Percentiles rank a stretch among this genome's conserved stretches.
Evolutionary conservation across 768 basidiomycete genomes (phyloP).

Genomic region (Lentinula boryana): DNA sequence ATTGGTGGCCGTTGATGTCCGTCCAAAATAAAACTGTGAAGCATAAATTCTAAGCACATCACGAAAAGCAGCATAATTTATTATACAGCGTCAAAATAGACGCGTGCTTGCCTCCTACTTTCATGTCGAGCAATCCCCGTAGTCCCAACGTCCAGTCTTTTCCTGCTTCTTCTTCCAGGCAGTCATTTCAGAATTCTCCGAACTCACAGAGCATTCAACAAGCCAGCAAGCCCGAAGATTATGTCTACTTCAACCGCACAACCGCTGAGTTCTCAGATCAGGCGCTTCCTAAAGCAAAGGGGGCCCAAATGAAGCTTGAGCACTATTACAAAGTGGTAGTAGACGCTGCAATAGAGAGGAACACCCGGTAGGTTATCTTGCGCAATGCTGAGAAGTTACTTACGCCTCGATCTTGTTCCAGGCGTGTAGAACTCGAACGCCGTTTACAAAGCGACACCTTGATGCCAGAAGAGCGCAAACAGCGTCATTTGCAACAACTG

Average conservation of each 20-base stretch:
- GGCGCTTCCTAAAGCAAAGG: slow-evolving; percentile 77
- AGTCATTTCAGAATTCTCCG: slow-evolving; percentile 3
- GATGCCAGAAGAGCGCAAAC: slow-evolving; percentile 81
- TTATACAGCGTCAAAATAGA: neutral
- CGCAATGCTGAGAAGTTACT: neutral
- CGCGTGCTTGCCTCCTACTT: neutral
- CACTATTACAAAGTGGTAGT: slow-evolving; percentile 97
- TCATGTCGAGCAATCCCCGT: neutral
- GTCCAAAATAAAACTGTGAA: no score
- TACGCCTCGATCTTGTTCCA: slow-evolving; percentile 20
- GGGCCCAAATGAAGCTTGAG: slow-evolving; percentile 92
- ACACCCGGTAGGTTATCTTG: slow-evolving; percentile 56
- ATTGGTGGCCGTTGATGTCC: no score
- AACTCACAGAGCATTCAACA: neutral
- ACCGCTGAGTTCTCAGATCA: slow-evolving; percentile 73
- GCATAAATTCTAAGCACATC: no score
- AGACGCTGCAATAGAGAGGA: slow-evolving; percentile 90
- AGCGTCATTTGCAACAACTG: slow-evolving; percentile 73
- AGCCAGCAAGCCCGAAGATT: slow-evolving; percentile 47
- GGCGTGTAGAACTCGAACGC: slow-evolving; percentile 85
- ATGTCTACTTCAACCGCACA: slow-evolving; percentile 89
- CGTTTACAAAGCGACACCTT: slow-evolving; percentile 63
- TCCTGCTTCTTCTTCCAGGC: slow-evolving; percentile 8
- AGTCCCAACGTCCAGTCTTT: neutral
- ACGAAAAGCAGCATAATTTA: no score